Base-by-base conservation (phyloP, 495 filamentous ascomycete species). In the Talaromyces stipitatus region DNA sequence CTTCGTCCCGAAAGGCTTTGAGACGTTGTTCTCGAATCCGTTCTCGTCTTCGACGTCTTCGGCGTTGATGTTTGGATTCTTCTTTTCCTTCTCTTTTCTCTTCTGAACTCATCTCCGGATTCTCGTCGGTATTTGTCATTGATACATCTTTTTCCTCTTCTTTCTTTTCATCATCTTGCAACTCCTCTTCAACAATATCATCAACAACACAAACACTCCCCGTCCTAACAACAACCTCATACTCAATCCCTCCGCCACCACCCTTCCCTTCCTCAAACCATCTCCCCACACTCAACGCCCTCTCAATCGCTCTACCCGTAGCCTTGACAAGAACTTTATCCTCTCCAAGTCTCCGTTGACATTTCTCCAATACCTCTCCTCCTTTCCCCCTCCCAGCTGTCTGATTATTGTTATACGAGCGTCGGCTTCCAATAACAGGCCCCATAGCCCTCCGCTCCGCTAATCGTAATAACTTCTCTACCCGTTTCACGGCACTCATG, bases 401-500 rank as follows among this genome's bases (percentile, higher is more conserved):
- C 16, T 54, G 22, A 0, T 48, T 22, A 23, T 32, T 8, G 10
- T 32, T 62, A 30, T 62, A 59, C 20, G 66, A 64, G 27, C 64
- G 60, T 57, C 60, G 62, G 14, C 61, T 60, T 14, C 54, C 33
- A 61, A 48, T 65, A 64, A 33, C 69, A 66, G 52, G 74, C 27
- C 68, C 68, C 36, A 76, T 78, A 6, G 73, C 70, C 56, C 88
- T 82, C 51, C 84, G 80, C 50, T 88, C 82, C 18, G 84, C 80
- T 4, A 85, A 78, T 2, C 61, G 63, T 12, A 97, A 84, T 11
- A 88, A 78, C 55, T 85, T 86, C 50, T 86, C 83, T 24, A 90
- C 83, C 59, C 91, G 89, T 70, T 90, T 89, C 14, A 96, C 79
- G 11, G 84, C 81, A n/a, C 85, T 82, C 70, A 95, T 85, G 76